phyloP scores from a whole-genome alignment of 805 yeast genomes.

The Candida broadrunensis region DNA sequence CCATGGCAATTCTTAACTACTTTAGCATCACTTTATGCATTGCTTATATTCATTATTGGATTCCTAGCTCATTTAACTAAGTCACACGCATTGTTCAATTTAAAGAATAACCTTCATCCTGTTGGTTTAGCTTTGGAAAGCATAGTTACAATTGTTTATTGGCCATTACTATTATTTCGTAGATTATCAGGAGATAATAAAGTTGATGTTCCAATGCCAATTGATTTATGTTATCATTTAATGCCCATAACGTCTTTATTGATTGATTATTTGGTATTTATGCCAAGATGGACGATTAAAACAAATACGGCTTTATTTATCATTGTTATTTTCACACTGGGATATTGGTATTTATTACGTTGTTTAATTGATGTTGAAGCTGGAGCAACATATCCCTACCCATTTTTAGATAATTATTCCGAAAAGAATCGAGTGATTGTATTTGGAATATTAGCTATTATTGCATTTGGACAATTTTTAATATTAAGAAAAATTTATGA shows the following conservation, averaged over 20 bases:
- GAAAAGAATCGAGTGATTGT: conserved; percentile 43
- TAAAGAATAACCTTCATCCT: conserved; percentile 48
- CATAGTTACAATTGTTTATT: conserved; percentile 62
- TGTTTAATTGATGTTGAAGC: conserved; percentile 42
- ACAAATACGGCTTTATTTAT: conserved; percentile 35
- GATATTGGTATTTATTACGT: conserved; percentile 55
- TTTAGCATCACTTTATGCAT: conserved; percentile 49
- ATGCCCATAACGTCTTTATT: conserved; percentile 52
- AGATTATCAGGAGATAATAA: conserved; percentile 41
- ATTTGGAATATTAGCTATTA: conserved; percentile 42
- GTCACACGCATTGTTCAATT: conserved; percentile 18
- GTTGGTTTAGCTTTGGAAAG: conserved; percentile 56
- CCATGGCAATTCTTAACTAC: conserved; percentile 73
- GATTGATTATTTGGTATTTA: conserved; percentile 52
- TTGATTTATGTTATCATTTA: conserved; percentile 60
- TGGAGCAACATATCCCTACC: conserved; percentile 62
- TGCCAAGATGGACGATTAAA: conserved; percentile 42
- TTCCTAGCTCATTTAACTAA: conserved; percentile 30
- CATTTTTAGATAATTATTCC: conserved; percentile 55
- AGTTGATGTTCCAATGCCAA: conserved; percentile 37
- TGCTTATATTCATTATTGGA: conserved; percentile 40
- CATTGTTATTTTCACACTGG: conserved; percentile 36
- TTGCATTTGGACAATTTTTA: conserved; percentile 29
- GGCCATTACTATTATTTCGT: conserved; percentile 60
- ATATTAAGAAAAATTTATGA: conserved; percentile 25